Base-by-base conservation (phyloP, 2,329 filamentous ascomycete genomes). In the Colletotrichum sp. region DNA sequence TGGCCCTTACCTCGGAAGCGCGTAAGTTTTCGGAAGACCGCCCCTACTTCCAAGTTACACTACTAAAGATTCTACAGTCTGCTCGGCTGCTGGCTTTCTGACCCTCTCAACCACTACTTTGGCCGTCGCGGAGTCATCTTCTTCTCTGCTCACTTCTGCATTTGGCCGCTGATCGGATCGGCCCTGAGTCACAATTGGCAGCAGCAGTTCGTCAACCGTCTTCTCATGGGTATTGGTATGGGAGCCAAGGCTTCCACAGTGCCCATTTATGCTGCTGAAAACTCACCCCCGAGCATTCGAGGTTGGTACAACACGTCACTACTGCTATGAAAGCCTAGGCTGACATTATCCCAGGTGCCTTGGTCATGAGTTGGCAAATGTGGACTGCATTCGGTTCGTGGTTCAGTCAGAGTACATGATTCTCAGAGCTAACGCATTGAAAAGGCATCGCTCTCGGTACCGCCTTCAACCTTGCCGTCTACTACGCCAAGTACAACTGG, bases 221-320 rank as follows among this genome's bases (percentile, higher is more conserved):
- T 94, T 69, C 85, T 92, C 6, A 88, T 95, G 78, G 93, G 93
- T 0, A 89, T 95, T 36, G 92, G 91, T 1, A 93, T 94, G 80
- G 92, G 92, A 13, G 87, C 90, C 16, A 94, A 94, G 79, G 89
- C 90, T 8, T 89, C 89, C 1, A 91, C 87, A 0, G 90, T 93
- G 0, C 94, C 94, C 0, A 91, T 96, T 34, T 96, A 94, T 77
- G 92, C 93, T 1, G 93, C 93, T 2, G 94, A 95, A 80, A 93
- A 91, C 64, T 88, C 91, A 0, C 93, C 93, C 0, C 91, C 93
- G 3, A 81, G 86, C 6, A 92, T 95, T 66, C 89, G 93, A 78
- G 93, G 93, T 61, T n/a, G 24, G 18, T 21, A 24, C 57, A 36
- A 31, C 13, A 29, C 33, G 15, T 24, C 29, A 21, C n/a, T 24